Conservation (phyloP, 306 rosid species). For the Phaseolus lunatus region DNA sequence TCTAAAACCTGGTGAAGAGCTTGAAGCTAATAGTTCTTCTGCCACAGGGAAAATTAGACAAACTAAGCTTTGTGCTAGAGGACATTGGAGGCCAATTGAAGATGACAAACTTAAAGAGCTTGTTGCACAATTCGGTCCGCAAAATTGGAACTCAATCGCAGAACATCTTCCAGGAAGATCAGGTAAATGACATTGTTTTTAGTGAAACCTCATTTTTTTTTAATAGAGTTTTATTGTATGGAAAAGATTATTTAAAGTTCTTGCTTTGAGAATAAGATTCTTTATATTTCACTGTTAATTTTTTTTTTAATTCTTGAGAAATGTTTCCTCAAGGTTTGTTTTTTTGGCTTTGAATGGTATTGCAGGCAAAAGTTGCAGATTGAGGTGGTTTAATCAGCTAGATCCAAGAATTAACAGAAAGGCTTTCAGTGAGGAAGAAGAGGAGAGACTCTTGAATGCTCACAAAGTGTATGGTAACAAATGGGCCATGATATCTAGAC, state of each 20-base stretch:
- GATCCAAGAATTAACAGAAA: constrained; percentile 73
- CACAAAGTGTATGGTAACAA: constrained; percentile 75
- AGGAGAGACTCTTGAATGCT: constrained; percentile 64
- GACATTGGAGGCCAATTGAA: constrained; percentile 87
- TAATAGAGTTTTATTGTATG: background rate
- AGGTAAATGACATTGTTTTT: constrained; percentile 51
- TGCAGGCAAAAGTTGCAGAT: constrained; percentile 87
- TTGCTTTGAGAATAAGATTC: background rate
- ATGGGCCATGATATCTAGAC: constrained; percentile 80
- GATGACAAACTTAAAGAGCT: constrained; percentile 77
- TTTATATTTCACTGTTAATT: background rate
- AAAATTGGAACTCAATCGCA: constrained; percentile 79
- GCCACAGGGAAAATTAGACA: constrained; percentile 33
- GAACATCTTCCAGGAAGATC: constrained; percentile 75
- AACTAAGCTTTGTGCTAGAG: constrained; percentile 65
- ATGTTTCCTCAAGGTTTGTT: background rate
- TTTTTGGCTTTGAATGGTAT: background rate
- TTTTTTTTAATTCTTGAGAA: background rate
- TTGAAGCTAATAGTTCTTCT: constrained; percentile 29
- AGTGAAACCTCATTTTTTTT: background rate
- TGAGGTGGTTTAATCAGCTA: constrained; percentile 90
- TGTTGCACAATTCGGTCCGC: constrained; percentile 75
- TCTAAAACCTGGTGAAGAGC: constrained; percentile 45
- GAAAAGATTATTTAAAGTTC: background rate
- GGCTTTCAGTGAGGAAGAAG: constrained; percentile 73